Base-by-base conservation (phyloP, 2,329 filamentous ascomycete genomes). In the Cladosporium cucumerinum region DNA sequence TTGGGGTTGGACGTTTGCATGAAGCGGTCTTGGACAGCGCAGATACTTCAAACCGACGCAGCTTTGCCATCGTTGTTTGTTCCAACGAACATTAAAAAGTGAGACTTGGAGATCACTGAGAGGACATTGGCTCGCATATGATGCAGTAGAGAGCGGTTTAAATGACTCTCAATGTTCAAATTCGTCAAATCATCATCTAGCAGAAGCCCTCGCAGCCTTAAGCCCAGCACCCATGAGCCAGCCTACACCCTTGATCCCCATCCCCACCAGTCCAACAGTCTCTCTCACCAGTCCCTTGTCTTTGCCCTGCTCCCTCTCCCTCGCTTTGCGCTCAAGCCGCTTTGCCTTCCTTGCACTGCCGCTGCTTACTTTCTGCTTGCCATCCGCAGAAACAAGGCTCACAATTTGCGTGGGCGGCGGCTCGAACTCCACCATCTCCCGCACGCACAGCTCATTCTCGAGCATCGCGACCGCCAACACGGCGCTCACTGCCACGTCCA, bases 391-490 rank as follows among this genome's bases (percentile, higher is more conserved):
- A 7, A 18, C 30, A 39, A 36, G 30, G 57, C 46, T 16, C 46
- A 49, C 30, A 2, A 69, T 49, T 21, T 67, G 67, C 28, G 66
- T 69, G 0, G 75, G 75, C 10, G 75, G 75, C 8, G 73, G 68
- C n/a, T 68, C 74, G 58, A 77, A 77, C 4, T 69, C 70, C 28
- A 75, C 64, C 36, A 66, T 66, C 43, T 73, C 70, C 12, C 58
- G 32, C 6, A 63, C 60, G 1, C 67, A 57, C 6, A 69, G 70
- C 0, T 76, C 74, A 18, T 77, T 76, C 72, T 83, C 81, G 14
- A 80, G 77, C 0, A 81, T 76, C 0, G 80, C 80, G 48, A 82
- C 78, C 18, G 79, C 78, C 32, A 82, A 70, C 12, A 83, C 70
- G 0, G 80, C 75, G 3, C 73, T 74, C 5, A 80, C 73, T 1